Evolutionary conservation across 495 filamentous ascomycete species (phyloP).

Genomic region (Pyrenula massariospora): DNA sequence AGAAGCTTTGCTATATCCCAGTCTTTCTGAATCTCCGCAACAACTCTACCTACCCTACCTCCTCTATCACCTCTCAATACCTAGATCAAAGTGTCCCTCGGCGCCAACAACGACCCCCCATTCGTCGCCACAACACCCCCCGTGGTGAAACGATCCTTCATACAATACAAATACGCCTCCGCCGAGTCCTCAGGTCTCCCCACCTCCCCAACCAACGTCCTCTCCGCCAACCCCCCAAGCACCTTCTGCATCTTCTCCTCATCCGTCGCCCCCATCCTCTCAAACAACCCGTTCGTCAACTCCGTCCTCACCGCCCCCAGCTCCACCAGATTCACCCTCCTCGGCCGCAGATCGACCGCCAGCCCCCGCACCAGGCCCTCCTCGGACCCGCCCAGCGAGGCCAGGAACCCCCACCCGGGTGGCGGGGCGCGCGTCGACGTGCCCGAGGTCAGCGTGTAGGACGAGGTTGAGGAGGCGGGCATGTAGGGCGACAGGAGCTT

Average conservation of each 20-base stretch:
- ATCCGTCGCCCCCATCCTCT: conserved; percentile 16
- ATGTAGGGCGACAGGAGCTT: conserved; percentile 33
- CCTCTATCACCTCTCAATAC: neutral
- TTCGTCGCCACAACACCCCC: conserved; percentile 26
- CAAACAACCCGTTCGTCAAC: conserved; percentile 8
- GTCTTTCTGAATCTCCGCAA: too few species aligned
- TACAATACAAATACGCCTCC: conserved; percentile 55
- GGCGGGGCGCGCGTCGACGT: conserved; percentile 30
- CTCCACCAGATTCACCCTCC: conserved; percentile 50
- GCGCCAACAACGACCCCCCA: conserved; percentile 11
- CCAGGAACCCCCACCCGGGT: conserved; percentile 34
- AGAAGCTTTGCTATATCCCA: too few species aligned
- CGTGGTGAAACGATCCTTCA: conserved; percentile 45
- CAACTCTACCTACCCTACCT: too few species aligned
- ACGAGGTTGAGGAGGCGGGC: conserved; percentile 23
- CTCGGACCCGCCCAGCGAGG: conserved; percentile 31
- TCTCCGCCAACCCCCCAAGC: conserved; percentile 13
- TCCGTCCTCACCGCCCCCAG: conserved; percentile 46
- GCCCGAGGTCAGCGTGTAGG: conserved; percentile 42
- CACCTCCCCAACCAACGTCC: conserved; percentile 28
- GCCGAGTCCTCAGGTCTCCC: conserved; percentile 48
- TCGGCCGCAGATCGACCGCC: conserved; percentile 46
- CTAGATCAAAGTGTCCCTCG: neutral
- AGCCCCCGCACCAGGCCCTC: conserved; percentile 36
- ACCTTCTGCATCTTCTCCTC: conserved; percentile 14